These are phyloP conservation scores for Physcomitrellopsis africana DNA, from an alignment of 225 moss, liverwort and hornwort species.

Conservation along the genomic window DNA sequence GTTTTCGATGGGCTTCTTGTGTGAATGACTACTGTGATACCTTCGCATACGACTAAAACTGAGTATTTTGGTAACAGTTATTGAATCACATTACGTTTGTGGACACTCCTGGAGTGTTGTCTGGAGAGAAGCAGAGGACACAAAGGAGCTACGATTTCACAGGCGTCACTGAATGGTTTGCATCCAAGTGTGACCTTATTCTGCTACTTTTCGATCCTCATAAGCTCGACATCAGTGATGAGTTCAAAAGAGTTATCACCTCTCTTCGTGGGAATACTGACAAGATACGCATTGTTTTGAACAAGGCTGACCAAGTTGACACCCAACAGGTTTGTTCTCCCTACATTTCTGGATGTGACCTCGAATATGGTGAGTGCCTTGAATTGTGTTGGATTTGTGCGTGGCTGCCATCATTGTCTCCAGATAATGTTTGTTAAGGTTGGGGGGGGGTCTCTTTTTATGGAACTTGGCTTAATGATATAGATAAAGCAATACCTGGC, in stretches of 20 bases:
- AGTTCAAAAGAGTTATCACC: slow-evolving; percentile 91
- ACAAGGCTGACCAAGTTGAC: slow-evolving; percentile 97
- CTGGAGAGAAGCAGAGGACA: slow-evolving; percentile 97
- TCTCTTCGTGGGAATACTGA: slow-evolving; percentile 95
- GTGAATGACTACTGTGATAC: neutral
- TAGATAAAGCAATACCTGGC: neutral
- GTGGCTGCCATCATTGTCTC: neutral
- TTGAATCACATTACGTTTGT: slow-evolving; percentile 96
- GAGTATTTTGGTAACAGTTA: slow-evolving; percentile 51
- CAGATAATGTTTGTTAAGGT: neutral
- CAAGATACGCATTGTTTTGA: slow-evolving; percentile 95
- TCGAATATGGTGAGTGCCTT: neutral
- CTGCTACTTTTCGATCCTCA: slow-evolving; percentile 92
- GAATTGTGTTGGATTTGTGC: neutral
- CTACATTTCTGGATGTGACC: neutral
- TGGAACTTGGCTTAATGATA: neutral
- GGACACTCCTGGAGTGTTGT: slow-evolving; percentile 98
- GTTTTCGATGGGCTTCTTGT: neutral
- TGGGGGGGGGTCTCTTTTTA: neutral
- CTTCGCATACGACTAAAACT: neutral
- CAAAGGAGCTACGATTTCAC: slow-evolving; percentile 98
- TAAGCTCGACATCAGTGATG: slow-evolving; percentile 96
- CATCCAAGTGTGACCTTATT: slow-evolving; percentile 95
- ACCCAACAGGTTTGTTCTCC: slow-evolving; percentile 80
- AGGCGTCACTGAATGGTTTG: slow-evolving; percentile 98